Conservation (phyloP, 1,139 yeast species). For the Pichia sp. region DNA sequence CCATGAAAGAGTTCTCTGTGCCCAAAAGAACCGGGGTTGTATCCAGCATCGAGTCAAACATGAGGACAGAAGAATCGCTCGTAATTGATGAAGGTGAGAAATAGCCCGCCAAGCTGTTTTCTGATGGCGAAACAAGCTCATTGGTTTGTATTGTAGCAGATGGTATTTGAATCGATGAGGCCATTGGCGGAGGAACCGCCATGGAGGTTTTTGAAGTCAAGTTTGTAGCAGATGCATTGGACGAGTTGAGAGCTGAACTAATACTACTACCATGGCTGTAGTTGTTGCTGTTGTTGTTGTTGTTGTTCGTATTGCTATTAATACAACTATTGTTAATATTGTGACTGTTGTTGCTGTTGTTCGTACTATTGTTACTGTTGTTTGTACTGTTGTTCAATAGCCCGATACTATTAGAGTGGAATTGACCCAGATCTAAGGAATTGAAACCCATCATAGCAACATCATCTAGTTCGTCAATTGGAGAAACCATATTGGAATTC, state of each 20-base stretch:
- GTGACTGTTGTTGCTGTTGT: background rate
- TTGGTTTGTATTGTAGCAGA: background rate
- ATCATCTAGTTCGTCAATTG: conserved; percentile 14
- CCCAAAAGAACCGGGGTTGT: conserved; percentile 1
- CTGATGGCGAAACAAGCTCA: background rate
- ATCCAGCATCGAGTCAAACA: conserved; percentile 6
- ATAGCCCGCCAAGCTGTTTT: background rate
- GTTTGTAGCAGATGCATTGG: background rate
- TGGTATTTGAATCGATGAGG: background rate
- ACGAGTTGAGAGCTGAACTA: conserved; percentile 1
- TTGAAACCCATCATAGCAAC: conserved; percentile 19
- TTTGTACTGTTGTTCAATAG: conserved; percentile 2
- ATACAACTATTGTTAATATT: background rate
- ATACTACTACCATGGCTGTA: background rate
- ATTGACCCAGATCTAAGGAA: conserved; percentile 27
- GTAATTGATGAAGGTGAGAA: conserved; percentile 16
- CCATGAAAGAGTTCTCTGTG: background rate
- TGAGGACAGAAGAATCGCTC: conserved; percentile 13
- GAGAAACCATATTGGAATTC: conserved; percentile 15
- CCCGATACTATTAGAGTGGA: conserved; percentile 28
- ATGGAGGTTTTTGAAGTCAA: background rate
- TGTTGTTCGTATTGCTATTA: background rate
- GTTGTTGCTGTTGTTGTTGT: background rate
- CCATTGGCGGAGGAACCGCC: background rate
- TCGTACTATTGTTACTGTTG: background rate